Conservation (phyloP, 768 basidiomycete species). For the Suillus cothurnatus region DNA sequence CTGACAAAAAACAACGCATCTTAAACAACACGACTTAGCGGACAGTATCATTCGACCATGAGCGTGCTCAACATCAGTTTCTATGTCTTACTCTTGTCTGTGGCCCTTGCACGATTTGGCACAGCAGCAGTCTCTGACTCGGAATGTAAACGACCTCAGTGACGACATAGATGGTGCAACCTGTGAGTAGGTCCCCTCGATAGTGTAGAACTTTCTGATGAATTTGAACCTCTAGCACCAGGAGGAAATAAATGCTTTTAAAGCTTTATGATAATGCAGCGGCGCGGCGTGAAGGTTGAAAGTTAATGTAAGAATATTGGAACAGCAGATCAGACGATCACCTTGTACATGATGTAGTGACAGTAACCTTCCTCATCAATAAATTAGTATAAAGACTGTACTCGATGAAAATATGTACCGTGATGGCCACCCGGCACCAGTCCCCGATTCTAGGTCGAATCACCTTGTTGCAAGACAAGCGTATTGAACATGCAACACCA, state of each 20-base stretch:
- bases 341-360: neutral
- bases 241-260: neutral
- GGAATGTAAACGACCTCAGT: fast-evolving
- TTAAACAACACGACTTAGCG: neutral
- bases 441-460: neutral
- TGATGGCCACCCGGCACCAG: neutral
- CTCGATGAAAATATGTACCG: neutral
- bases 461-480: neutral
- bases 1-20: neutral
- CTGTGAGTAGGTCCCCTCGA: neutral
- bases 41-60: neutral
- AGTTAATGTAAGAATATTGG: neutral
- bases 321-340: neutral
- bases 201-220: neutral
- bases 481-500: neutral
- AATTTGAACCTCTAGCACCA: neutral
- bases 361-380: neutral
- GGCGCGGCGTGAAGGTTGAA: neutral
- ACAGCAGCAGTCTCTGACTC: neutral
- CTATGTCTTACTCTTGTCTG: neutral
- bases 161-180: neutral
- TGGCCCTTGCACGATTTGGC: neutral
- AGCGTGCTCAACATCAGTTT: neutral
- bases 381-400: neutral
- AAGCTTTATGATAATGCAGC: neutral